Evolutionary conservation across 495 filamentous ascomycete species (phyloP), one percentile per base, ranked within the genome.

Genomic region (Xylaria telfairii): DNA sequence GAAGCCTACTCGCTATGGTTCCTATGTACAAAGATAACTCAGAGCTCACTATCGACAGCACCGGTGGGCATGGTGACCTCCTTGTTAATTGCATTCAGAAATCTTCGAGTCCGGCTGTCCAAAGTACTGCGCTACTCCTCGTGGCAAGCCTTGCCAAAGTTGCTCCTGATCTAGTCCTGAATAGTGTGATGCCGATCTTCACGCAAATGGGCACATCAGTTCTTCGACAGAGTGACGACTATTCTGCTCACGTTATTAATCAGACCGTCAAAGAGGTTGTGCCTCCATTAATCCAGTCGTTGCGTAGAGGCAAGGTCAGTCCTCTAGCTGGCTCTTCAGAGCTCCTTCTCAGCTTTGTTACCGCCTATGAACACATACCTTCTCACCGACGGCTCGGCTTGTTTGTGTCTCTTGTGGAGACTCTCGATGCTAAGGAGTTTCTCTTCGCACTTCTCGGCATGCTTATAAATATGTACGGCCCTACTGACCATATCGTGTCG

Each of bases 181-280:
- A 99, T 77, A 97, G 93, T 70, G 92, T 99, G 63, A 98, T 99
- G 96, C 96, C 96, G 7, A 95, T 99, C 44, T 99, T 99, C 81
- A 98, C 96, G 0, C 98, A 97, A 80, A 97, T 98, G 93, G 92
- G 94, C 46, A 90, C 90, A 37, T 95, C 92, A 32, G 90, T 97
- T 12, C 87, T 99, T 26, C 89, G 91, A 39, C 94, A 96, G 81
- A 91, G 93, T 71, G 96, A 99, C 75, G 95, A 98, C 49, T 98
- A 96, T 80, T 98, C 96, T 6, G 94, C 93, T 4, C 91, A 96
- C 75, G 95, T 98, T 32, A 93, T 98, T 70, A 92, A 91, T 65
- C 89, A 92, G 78, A 98, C 95, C 0, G 92, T 99, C 71, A 90
- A 92, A 62, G 90, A 93, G 72, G 92, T 99, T 28, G 92, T 99